Base-by-base conservation (phyloP, 139 green algal genomes). In the Penium margaritaceum region DNA sequence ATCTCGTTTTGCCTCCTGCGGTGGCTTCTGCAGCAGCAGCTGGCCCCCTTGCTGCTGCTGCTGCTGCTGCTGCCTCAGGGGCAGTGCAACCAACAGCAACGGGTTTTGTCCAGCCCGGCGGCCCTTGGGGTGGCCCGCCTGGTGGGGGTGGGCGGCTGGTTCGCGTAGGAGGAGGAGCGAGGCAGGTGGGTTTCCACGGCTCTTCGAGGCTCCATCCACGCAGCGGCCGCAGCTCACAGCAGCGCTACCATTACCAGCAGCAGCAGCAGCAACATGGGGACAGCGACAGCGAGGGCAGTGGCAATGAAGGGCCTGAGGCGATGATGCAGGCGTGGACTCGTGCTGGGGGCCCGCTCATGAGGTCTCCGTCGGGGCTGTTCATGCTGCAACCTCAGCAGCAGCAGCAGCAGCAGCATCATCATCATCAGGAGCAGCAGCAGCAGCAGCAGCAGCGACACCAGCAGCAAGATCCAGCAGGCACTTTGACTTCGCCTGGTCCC, bases 241-340 rank as follows among this genome's bases (percentile, higher is more conserved):
- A n/a, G n/a, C 27, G 38, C 19, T n/a, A n/a, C n/a, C n/a, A n/a
- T n/a, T n/a, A n/a, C n/a, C n/a, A n/a, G 30, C 12, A 9, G 58
- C 30, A 4, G 30, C 5, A 19, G 30, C 21, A 29, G 30, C n/a
- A n/a, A n/a, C n/a, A 29, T 39, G 58, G 30, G 58, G 30, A 19
- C 21, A 80, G 73, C 41, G 65, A 77, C 43, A 78, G 67, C 3
- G 73, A 80, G n/a, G 78, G 64, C 58, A 67, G 41, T 12, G 46
- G n/a, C 12, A 30, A 72, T 21, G 29, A 58, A 5, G 63, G 24
- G 29, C 21, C 21, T 14, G 64, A 77, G 38, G n/a, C n/a, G 6
- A 64, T 35, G 6, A 34, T 29, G 7, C 21, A 67, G 62, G 79
- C 73, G 41, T 80, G 73, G 73, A 77, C 70, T 19, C 24, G 29